phyloP scores from a whole-genome alignment of 2,329 filamentous ascomycete species.

The Diplodia intermedia region DNA sequence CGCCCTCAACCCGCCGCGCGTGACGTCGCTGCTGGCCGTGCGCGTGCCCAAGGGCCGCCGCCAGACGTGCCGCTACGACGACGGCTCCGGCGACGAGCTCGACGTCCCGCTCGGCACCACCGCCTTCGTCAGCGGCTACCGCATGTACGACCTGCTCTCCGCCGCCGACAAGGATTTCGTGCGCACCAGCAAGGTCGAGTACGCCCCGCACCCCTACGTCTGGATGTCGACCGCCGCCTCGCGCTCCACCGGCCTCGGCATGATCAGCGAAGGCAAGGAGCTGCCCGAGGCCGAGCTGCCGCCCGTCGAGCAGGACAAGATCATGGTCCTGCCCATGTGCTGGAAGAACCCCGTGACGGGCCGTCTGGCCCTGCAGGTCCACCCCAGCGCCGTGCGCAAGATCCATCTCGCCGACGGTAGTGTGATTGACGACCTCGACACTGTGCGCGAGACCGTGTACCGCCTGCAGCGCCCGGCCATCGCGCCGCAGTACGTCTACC shows the following conservation, averaged over 20 bases:
- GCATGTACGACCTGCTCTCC: slow-evolving; percentile 72
- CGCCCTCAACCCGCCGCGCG: slow-evolving; percentile 74
- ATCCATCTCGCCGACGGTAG: slow-evolving; percentile 71
- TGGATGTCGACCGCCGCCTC: slow-evolving; percentile 78
- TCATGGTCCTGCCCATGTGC: slow-evolving; percentile 76
- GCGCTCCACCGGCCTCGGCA: slow-evolving; percentile 72
- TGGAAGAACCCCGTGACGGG: slow-evolving; percentile 79
- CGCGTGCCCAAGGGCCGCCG: slow-evolving; percentile 70
- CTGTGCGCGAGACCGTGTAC: slow-evolving; percentile 75
- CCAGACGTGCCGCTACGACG: slow-evolving; percentile 75
- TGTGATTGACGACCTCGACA: slow-evolving; percentile 70
- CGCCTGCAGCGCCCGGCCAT: slow-evolving; percentile 75
- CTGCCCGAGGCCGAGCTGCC: slow-evolving; percentile 67
- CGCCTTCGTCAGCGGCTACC: slow-evolving; percentile 74
- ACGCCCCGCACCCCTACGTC: slow-evolving; percentile 80
- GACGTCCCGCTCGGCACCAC: slow-evolving; percentile 76
- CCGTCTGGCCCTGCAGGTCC: slow-evolving; percentile 73
- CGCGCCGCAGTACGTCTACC: slow-evolving; percentile 70
- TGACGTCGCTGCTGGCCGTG: slow-evolving; percentile 77
- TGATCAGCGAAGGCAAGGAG: slow-evolving; percentile 71
- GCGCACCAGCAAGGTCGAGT: slow-evolving; percentile 71
- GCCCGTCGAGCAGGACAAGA: slow-evolving; percentile 68
- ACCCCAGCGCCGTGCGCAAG: slow-evolving; percentile 73
- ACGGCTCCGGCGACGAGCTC: slow-evolving; percentile 70
- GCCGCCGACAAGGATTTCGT: slow-evolving; percentile 72